phyloP scores from a whole-genome alignment of 352 stramenopile genomes.

The Phytophthora sp. region DNA sequence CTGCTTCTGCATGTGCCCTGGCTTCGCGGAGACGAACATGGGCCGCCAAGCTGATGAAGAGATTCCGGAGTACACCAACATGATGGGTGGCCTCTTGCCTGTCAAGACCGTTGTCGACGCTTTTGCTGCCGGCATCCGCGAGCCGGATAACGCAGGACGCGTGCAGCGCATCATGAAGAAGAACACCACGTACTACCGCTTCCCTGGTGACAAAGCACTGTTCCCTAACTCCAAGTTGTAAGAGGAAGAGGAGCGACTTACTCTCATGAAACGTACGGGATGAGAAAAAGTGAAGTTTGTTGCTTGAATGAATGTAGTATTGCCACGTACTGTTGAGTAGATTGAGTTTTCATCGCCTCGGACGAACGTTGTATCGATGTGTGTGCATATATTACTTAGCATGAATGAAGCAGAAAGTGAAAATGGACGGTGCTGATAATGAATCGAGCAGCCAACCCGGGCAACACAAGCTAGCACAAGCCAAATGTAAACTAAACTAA shows the following conservation, averaged over 20 bases:
- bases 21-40: slow-evolving; percentile 75
- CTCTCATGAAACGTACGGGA: not conserved
- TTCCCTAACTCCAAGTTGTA: slow-evolving; percentile 76
- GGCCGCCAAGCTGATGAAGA: slow-evolving; percentile 43
- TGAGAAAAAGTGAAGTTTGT: not conserved
- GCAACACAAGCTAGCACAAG: slow-evolving; percentile 20
- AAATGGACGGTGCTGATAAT: slow-evolving; percentile 10
- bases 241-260: not conserved
- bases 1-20: slow-evolving; percentile 69
- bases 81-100: slow-evolving; percentile 61
- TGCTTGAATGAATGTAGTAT: slow-evolving; percentile 22
- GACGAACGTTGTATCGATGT: not conserved
- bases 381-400: slow-evolving; percentile 34
- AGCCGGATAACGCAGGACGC: slow-evolving; percentile 66
- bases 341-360: not conserved
- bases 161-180: slow-evolving; percentile 62
- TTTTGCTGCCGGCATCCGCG: slow-evolving; percentile 52
- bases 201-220: slow-evolving; percentile 71
- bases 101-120: slow-evolving; percentile 59
- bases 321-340: not conserved
- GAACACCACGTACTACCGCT: slow-evolving; percentile 60
- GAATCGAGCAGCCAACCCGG: slow-evolving; percentile 10
- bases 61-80: slow-evolving; percentile 52
- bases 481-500: slow-evolving; percentile 42
- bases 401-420: slow-evolving; percentile 24